phyloP scores from a whole-genome alignment of 1,139 yeast genomes.

The Candida tropicalis region DNA sequence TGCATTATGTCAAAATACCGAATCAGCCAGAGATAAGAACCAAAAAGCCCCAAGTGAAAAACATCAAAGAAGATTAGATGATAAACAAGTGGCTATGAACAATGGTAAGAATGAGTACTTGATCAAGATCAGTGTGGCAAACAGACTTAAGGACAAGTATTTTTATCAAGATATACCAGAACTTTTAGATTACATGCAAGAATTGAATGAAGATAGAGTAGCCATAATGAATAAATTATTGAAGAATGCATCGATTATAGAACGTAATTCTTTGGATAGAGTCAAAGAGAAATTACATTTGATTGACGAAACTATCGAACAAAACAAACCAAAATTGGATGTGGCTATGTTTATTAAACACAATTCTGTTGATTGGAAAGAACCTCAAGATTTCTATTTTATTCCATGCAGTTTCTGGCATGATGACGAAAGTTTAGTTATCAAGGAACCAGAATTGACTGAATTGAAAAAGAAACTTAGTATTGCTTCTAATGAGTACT shows the following conservation, averaged over 20 bases:
- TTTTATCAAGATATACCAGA: slow-evolving; percentile 95
- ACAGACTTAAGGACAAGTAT: slow-evolving; percentile 89
- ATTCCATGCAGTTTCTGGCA: slow-evolving; percentile 96
- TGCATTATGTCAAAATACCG: slow-evolving; percentile 77
- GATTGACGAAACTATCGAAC: slow-evolving; percentile 61
- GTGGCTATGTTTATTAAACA: slow-evolving; percentile 93
- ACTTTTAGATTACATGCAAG: slow-evolving; percentile 82
- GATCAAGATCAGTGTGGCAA: slow-evolving; percentile 79
- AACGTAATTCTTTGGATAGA: slow-evolving; percentile 57
- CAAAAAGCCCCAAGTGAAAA: slow-evolving; percentile 62
- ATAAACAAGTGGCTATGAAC: slow-evolving; percentile 80
- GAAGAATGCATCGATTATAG: slow-evolving; percentile 65
- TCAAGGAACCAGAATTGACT: slow-evolving; percentile 64
- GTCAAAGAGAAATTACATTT: slow-evolving; percentile 54
- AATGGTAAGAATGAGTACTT: slow-evolving; percentile 81
- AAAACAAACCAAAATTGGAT: slow-evolving; percentile 76
- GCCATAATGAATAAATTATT: slow-evolving; percentile 70
- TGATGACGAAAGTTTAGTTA: slow-evolving; percentile 81
- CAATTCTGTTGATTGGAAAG: slow-evolving; percentile 74
- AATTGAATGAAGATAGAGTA: slow-evolving; percentile 79
- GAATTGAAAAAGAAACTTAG: slow-evolving; percentile 64
- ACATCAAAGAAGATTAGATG: slow-evolving; percentile 57
- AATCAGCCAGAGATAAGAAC: slow-evolving; percentile 72
- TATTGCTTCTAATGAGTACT: slow-evolving; percentile 48
- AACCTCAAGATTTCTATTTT: slow-evolving; percentile 82